These are phyloP conservation scores for Leccinum pellstonianum DNA, from an alignment of 768 basidiomycete species.

Conservation along the genomic window DNA sequence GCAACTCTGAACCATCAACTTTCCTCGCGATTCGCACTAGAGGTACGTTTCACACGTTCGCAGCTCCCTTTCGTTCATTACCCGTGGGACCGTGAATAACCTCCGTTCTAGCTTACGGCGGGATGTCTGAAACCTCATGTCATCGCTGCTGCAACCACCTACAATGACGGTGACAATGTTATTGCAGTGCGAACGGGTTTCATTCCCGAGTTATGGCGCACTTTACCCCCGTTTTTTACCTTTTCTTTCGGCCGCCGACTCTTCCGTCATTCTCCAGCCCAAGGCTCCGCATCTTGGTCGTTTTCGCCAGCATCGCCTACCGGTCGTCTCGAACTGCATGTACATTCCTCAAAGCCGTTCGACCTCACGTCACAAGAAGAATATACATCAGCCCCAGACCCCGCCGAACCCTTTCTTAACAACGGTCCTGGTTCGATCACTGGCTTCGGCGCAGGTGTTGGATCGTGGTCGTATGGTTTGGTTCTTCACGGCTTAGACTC, in stretches of 20 bases:
- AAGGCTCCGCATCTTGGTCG: constrained; percentile 42
- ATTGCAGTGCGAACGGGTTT: constrained; percentile 39
- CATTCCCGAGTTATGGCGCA: constrained; percentile 33
- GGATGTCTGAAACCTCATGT: constrained; percentile 42
- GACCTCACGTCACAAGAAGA: constrained; percentile 31
- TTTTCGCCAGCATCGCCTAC: constrained; percentile 22
- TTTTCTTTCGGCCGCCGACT: constrained; percentile 50
- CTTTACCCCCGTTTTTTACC: constrained; percentile 40
- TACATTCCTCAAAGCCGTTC: constrained; percentile 44
- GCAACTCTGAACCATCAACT: constrained; percentile 78
- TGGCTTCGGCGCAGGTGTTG: constrained; percentile 48
- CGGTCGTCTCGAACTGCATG: constrained; percentile 38
- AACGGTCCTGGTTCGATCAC: constrained; percentile 46
- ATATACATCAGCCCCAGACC: constrained; percentile 22
- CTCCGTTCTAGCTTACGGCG: constrained; percentile 37
- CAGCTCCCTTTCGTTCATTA: constrained; percentile 10
- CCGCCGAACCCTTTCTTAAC: constrained; percentile 21
- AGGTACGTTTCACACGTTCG: constrained; percentile 35
- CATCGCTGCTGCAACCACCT: constrained; percentile 45
- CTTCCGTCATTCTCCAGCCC: constrained; percentile 46
- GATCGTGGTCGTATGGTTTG: constrained; percentile 50
- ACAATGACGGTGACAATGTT: constrained; percentile 48
- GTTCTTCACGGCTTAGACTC: constrained; percentile 48
- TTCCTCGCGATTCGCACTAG: constrained; percentile 58
- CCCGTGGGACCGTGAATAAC: constrained; percentile 14